phyloP scores from a whole-genome alignment of 2,329 filamentous ascomycete species.

The Aspergillus floridensis region DNA sequence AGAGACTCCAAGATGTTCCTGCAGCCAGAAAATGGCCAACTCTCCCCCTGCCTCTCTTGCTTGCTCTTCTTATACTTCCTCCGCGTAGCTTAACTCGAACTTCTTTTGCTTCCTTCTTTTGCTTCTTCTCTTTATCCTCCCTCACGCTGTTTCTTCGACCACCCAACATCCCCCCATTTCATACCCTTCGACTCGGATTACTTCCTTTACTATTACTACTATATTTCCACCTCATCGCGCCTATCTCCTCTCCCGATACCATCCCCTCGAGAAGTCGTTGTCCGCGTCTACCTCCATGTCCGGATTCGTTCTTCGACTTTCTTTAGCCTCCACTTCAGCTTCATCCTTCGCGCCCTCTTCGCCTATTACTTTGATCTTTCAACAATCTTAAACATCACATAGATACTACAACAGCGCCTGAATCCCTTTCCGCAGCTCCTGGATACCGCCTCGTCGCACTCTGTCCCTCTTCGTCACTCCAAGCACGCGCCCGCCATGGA shows the following conservation, averaged over 20 bases:
- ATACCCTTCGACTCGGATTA: neutral
- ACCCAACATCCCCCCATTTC: neutral
- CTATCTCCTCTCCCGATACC: neutral
- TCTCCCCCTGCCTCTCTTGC: neutral
- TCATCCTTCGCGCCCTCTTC: neutral
- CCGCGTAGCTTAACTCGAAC: neutral
- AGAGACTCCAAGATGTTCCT: too few species aligned
- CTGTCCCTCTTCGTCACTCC: neutral
- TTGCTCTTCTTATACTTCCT: neutral
- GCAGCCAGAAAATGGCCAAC: too few species aligned
- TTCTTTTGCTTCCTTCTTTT: neutral
- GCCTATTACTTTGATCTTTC: neutral
- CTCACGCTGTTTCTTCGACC: neutral
- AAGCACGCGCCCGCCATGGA: conserved; percentile 42
- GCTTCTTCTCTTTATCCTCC: conserved; percentile 1
- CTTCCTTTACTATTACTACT: neutral
- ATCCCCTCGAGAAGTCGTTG: neutral
- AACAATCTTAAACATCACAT: neutral
- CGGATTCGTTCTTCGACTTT: neutral
- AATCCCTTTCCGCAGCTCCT: neutral
- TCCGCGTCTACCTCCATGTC: neutral
- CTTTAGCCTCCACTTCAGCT: neutral
- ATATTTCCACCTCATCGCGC: too few species aligned
- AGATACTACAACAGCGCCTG: neutral
- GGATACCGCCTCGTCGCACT: neutral